Conservation (phyloP, 495 filamentous ascomycete species). For the Peziza echinospora region DNA sequence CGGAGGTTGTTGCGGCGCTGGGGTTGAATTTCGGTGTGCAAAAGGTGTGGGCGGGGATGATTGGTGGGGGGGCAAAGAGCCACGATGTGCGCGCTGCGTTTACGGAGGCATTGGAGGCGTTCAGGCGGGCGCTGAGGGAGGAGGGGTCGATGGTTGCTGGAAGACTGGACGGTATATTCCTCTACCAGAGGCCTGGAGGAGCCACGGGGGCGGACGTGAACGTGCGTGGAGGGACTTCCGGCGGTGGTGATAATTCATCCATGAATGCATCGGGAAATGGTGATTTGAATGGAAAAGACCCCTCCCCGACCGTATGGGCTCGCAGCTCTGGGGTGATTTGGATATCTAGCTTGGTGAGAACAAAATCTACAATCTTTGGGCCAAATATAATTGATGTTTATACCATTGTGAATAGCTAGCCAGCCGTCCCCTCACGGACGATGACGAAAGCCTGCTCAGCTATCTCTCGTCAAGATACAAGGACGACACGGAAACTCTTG, state of each 20-base stretch:
- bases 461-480: slow-evolving; percentile 70
- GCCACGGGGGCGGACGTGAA: too few relatives aligned
- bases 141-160: slow-evolving; percentile 24
- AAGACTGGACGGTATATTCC: slow-evolving; percentile 22
- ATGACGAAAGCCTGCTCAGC: slow-evolving; percentile 48
- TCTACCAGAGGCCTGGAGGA: too few relatives aligned
- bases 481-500: slow-evolving; percentile 51
- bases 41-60: slow-evolving; percentile 25
- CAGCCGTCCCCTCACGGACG: slow-evolving; percentile 64
- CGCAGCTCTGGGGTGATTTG: slow-evolving; percentile 83
- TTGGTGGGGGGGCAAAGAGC: too few relatives aligned
- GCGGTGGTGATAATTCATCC: too few relatives aligned
- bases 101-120: slow-evolving; percentile 12
- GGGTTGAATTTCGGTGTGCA: slow-evolving; percentile 29
- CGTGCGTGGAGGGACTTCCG: too few relatives aligned
- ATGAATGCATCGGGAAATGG: slow-evolving; percentile 26
- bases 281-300: slow-evolving; percentile 27
- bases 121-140: slow-evolving; percentile 16
- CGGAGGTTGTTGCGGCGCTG: slow-evolving; percentile 31
- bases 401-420: slow-evolving; percentile 34
- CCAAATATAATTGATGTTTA: not conserved
- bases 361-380: not conserved
- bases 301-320: slow-evolving; percentile 42
- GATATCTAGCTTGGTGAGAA: slow-evolving; percentile 58
- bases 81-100: not conserved